Conservation (phyloP, 176 grass and related monocot species). For the Lolium rigidum region DNA sequence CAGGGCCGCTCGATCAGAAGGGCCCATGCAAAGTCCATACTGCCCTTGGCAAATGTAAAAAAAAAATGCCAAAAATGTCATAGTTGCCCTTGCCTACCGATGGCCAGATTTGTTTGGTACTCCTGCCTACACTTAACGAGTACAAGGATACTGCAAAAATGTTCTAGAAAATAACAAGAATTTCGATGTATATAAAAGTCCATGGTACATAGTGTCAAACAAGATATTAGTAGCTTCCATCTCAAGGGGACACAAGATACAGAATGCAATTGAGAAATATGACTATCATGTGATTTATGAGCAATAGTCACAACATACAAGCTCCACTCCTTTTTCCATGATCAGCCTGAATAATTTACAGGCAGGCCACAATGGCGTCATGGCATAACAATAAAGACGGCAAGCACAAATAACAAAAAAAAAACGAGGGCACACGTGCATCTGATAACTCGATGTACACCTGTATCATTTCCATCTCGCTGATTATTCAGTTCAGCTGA, state of each 20-base stretch:
- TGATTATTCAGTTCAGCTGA: slow-evolving; percentile 52
- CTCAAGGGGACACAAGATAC: slow-evolving; percentile 21
- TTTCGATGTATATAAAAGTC: background rate
- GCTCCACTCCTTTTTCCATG: slow-evolving; percentile 30
- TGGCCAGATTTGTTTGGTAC: too few species aligned
- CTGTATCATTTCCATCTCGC: background rate
- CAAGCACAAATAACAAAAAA: slow-evolving; percentile 30
- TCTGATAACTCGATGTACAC: slow-evolving; percentile 22
- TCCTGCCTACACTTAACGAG: too few species aligned
- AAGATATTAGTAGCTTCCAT: background rate
- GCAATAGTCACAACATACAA: slow-evolving; percentile 17
- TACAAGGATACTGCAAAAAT: too few species aligned
- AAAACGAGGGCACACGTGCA: slow-evolving; percentile 12
- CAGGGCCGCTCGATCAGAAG: too few species aligned
- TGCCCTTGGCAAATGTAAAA: too few species aligned
- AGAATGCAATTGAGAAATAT: slow-evolving; percentile 6
- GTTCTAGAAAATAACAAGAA: background rate
- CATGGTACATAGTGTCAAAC: background rate
- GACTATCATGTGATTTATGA: slow-evolving; percentile 41
- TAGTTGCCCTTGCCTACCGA: too few species aligned
- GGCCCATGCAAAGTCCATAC: too few species aligned
- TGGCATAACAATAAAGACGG: slow-evolving; percentile 27
- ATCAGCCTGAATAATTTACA: slow-evolving; percentile 43
- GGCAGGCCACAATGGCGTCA: slow-evolving; percentile 30
- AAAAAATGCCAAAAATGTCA: too few species aligned